These are phyloP conservation scores for Fusarium veterinarium DNA, from an alignment of 2,329 filamentous ascomycete species.

Conservation along the genomic window DNA sequence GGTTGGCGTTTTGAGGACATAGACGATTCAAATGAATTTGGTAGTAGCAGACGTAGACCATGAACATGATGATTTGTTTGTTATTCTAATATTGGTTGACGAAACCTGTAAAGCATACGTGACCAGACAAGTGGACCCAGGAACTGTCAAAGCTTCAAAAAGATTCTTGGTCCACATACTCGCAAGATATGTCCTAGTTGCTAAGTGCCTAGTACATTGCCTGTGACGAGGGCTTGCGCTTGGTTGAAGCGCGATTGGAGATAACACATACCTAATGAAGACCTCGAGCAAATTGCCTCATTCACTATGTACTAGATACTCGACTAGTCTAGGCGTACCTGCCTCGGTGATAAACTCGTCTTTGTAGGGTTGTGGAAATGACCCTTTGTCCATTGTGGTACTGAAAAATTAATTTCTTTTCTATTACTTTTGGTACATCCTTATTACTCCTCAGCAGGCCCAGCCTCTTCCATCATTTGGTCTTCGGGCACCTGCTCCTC, in stretches of 20 bases:
- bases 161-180: not conserved
- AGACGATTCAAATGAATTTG: conserved; percentile 54
- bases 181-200: not conserved
- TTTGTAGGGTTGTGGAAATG: not conserved
- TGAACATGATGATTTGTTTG: conserved; percentile 47
- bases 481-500: conserved; percentile 32
- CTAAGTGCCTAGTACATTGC: not conserved
- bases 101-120: not conserved
- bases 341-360: not conserved
- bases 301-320: not conserved
- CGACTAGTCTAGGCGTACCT: not conserved
- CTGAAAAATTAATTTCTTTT: not conserved
- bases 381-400: not conserved
- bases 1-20: conserved; percentile 54
- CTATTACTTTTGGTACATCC: not conserved
- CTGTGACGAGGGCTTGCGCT: too few relatives aligned
- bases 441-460: conserved; percentile 6
- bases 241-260: too few relatives aligned
- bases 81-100: conserved; percentile 5
- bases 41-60: conserved; percentile 49
- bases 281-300: not conserved
- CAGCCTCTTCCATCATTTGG: conserved; percentile 10
- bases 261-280: too few relatives aligned
- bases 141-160: not conserved
- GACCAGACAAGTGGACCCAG: not conserved